These are phyloP conservation scores for Neurospora sublineolata DNA, from an alignment of 495 filamentous ascomycete species.

Conservation along the genomic window DNA sequence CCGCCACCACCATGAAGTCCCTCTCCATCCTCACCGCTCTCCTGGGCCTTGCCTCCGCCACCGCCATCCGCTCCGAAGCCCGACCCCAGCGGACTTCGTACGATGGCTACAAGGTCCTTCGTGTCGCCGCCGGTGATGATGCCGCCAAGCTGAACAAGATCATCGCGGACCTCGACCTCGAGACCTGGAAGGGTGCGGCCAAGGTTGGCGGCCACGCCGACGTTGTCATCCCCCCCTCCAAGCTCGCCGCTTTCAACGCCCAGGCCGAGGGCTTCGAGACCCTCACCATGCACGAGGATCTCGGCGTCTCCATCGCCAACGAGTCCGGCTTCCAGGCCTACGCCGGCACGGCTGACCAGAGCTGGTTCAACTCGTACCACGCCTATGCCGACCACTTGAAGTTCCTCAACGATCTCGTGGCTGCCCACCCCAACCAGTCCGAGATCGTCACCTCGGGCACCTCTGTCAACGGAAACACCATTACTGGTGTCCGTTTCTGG, in stretches of 20 bases:
- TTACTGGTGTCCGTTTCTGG: conserved; percentile 50
- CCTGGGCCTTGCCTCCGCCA: conserved; percentile 9
- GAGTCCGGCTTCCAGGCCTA: conserved; percentile 15
- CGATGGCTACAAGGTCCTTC: conserved; percentile 21
- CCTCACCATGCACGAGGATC: conserved; percentile 21
- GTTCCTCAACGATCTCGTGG: conserved; percentile 40
- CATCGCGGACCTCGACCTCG: conserved; percentile 15
- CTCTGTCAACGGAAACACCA: conserved; percentile 38
- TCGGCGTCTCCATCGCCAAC: conserved; percentile 17
- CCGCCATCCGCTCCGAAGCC: not conserved
- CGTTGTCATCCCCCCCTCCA: conserved; percentile 19
- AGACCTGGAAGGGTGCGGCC: conserved; percentile 22
- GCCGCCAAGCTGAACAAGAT: conserved; percentile 13
- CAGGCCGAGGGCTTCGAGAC: conserved; percentile 11
- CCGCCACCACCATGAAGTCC: conserved; percentile 7
- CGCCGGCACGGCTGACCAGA: conserved; percentile 8
- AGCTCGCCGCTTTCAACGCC: conserved; percentile 12
- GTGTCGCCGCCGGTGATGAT: conserved; percentile 16
- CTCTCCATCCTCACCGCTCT: conserved; percentile 5
- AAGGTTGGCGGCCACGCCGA: conserved; percentile 14
- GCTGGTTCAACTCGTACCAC: conserved; percentile 51
- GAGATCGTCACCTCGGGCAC: conserved; percentile 41
- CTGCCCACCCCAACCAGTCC: conserved; percentile 35
- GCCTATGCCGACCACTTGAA: conserved; percentile 42
- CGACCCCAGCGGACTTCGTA: conserved; percentile 12